Evolutionary conservation across 1,284 basidiomycete genomes (phyloP).

Genomic region (Acaromyces ingoldii): DNA sequence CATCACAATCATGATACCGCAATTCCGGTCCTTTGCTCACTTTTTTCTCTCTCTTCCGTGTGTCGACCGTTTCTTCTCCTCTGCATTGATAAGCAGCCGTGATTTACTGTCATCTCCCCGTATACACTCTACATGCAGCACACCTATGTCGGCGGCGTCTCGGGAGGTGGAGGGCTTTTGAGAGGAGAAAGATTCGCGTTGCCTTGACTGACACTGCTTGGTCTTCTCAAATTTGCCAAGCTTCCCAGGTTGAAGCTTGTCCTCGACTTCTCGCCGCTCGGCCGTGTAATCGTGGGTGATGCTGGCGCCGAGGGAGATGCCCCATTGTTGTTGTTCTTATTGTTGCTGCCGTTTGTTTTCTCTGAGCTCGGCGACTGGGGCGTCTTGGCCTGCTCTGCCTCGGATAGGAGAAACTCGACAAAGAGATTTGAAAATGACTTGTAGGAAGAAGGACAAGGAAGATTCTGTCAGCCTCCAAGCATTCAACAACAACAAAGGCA

Average conservation of each 20-base stretch:
- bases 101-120: not conserved
- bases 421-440: slow-evolving; percentile 47
- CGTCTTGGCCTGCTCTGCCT: slow-evolving; percentile 27
- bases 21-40: not conserved
- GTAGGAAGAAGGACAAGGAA: not conserved
- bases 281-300: not conserved
- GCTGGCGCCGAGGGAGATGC: not conserved
- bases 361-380: not conserved
- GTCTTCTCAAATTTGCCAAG: not conserved
- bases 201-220: not conserved
- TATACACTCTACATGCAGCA: not conserved
- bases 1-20: not conserved
- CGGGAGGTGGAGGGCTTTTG: not conserved
- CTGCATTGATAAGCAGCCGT: not conserved
- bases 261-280: not conserved
- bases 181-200: not conserved
- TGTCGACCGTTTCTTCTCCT: too few relatives aligned
- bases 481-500: not conserved
- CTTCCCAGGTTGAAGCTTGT: slow-evolving; percentile 5
- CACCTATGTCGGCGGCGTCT: not conserved
- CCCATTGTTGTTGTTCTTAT: too few relatives aligned
- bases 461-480: not conserved
- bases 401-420: slow-evolving; percentile 47
- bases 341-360: too few relatives aligned
- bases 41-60: not conserved